Evolutionary conservation across 163 green algal genomes (phyloP).

Genomic region (Volvox carteri): DNA sequence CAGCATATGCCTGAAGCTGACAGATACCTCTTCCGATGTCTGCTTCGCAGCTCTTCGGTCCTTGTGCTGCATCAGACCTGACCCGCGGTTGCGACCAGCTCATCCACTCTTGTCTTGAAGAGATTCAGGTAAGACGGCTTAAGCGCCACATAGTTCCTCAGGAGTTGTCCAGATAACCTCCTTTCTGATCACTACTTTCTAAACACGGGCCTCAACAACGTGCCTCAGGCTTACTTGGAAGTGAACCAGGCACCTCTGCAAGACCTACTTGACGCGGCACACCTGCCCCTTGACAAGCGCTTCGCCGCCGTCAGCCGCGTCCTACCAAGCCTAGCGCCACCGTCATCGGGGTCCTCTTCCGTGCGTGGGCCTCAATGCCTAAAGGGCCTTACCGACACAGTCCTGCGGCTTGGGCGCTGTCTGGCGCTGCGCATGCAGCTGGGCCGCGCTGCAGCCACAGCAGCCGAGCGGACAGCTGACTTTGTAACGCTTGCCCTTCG

Average conservation of each 20-base stretch:
- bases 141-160: too few relatives aligned
- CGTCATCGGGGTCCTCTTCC: not conserved
- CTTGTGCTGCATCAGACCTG: slow-evolving; percentile 34
- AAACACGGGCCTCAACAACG: not conserved
- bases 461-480: slow-evolving; percentile 6
- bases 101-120: slow-evolving; percentile 6
- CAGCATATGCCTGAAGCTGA: not conserved
- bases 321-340: not conserved
- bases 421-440: slow-evolving; percentile 42
- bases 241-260: slow-evolving; percentile 9
- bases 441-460: slow-evolving; percentile 12
- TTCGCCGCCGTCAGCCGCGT: not conserved
- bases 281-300: slow-evolving; percentile 10
- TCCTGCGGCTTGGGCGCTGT: slow-evolving; percentile 35
- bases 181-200: too few relatives aligned
- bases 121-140: slow-evolving; percentile 49
- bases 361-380: not conserved
- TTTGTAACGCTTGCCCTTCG: slow-evolving; percentile 20
- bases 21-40: not conserved
- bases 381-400: not conserved
- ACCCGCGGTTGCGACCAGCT: not conserved
- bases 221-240: slow-evolving; percentile 10
- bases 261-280: slow-evolving; percentile 21
- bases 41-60: slow-evolving; percentile 36
- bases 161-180: too few relatives aligned